Evolutionary conservation across 495 filamentous ascomycete genomes (phyloP).

Genomic region (Pseudomonodictys pantanalensis): DNA sequence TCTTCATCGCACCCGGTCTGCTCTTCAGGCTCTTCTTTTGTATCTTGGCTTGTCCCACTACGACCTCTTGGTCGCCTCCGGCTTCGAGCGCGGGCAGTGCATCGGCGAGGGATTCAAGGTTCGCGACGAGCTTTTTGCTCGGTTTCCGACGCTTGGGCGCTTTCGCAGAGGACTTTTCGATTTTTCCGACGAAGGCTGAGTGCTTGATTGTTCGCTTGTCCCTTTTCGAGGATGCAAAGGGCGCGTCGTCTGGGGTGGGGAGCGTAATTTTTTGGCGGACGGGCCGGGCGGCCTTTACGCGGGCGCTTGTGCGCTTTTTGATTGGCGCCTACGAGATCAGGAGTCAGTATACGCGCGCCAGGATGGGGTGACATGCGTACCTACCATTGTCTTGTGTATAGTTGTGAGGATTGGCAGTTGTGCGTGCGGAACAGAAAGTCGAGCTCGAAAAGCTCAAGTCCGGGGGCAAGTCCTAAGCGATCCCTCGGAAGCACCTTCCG

Average conservation of each 20-base stretch:
- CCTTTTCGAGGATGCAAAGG: conserved; percentile 55
- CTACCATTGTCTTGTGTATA: too few species aligned
- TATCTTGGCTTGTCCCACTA: conserved; percentile 50
- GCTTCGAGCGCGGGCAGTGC: conserved; percentile 62
- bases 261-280: not conserved
- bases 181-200: conserved; percentile 67
- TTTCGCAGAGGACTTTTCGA: conserved; percentile 60
- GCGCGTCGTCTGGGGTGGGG: not conserved
- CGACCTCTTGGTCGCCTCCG: conserved; percentile 40
- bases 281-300: not conserved
- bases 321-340: not conserved
- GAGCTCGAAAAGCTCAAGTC: too few species aligned
- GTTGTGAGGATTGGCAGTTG: too few species aligned
- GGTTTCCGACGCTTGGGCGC: conserved; percentile 61
- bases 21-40: conserved; percentile 67
- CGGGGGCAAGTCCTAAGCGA: too few species aligned
- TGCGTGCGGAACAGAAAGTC: too few species aligned
- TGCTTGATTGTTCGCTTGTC: conserved; percentile 77
- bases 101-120: conserved; percentile 70
- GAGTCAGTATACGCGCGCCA: not conserved
- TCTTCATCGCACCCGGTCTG: conserved; percentile 76
- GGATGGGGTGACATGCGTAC: too few species aligned
- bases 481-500: too few species aligned
- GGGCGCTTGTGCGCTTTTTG: conserved; percentile 20
- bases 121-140: conserved; percentile 72